Evolutionary conservation across 2,329 filamentous ascomycete species (phyloP).

Genomic region (Fusarium irregulare): DNA sequence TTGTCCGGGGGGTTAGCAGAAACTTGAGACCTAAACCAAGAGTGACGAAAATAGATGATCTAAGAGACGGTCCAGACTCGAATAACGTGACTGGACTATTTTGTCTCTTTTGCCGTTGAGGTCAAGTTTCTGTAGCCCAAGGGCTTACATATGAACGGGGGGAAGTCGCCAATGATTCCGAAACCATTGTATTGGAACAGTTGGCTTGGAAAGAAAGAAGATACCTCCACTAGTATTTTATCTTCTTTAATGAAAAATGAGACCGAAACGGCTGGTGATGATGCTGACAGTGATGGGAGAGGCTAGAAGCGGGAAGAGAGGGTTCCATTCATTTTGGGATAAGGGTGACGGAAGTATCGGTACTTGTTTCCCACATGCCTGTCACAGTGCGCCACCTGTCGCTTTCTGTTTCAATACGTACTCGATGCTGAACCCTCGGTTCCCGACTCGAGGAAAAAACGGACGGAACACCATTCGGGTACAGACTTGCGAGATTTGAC

Average conservation of each 20-base stretch:
- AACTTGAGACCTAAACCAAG: not conserved
- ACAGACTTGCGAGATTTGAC: slow-evolving; percentile 38
- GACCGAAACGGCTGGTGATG: slow-evolving; percentile 19
- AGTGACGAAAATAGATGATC: not conserved
- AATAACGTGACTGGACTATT: not conserved
- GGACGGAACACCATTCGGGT: slow-evolving; percentile 27
- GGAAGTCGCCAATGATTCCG: not conserved
- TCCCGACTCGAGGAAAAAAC: slow-evolving; percentile 22
- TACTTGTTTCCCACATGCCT: slow-evolving; percentile 35
- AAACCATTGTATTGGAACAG: not conserved
- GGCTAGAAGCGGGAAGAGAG: slow-evolving; percentile 39
- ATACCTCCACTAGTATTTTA: slow-evolving; percentile 14
- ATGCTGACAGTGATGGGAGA: slow-evolving; percentile 6
- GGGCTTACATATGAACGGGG: not conserved
- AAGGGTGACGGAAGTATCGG: slow-evolving; percentile 37
- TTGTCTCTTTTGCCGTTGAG: not conserved
- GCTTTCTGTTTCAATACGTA: slow-evolving; percentile 22
- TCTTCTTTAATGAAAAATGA: slow-evolving; percentile 20
- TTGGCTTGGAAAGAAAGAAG: not conserved
- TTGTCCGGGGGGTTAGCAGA: slow-evolving; percentile 3
- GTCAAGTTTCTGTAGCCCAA: not conserved
- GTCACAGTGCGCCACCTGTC: slow-evolving; percentile 38
- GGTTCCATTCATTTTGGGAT: slow-evolving; percentile 33
- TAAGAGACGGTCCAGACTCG: not conserved
- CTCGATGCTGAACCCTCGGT: slow-evolving; percentile 24